A percentile compares a stretch with the other conserved stretches of the same genome.
These are phyloP conservation scores for Lolium rigidum DNA, from an alignment of 176 grass and related monocot genomes.

Conservation along the genomic window DNA sequence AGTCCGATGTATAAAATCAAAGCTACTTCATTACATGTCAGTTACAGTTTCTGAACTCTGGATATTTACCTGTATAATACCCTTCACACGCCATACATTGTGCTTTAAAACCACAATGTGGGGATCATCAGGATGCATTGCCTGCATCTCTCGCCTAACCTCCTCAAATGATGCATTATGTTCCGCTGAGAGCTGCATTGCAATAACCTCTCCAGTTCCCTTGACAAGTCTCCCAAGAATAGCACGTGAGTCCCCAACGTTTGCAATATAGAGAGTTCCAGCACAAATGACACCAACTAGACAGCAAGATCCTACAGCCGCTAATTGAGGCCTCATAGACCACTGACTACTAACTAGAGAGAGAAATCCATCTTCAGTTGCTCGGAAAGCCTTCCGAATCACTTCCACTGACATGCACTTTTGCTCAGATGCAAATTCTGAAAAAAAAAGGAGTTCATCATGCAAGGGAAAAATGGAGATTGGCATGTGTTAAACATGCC, in stretches of 20 bases:
- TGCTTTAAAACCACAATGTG: conserved; percentile 82
- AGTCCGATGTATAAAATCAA: background rate
- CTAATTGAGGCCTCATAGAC: conserved; percentile 71
- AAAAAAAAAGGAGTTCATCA: conserved; percentile 47
- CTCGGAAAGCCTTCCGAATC: conserved; percentile 68
- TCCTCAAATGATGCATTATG: conserved; percentile 85
- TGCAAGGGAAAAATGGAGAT: conserved; percentile 26
- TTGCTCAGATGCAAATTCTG: conserved; percentile 76
- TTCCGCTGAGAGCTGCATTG: conserved; percentile 82
- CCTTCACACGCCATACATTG: conserved; percentile 93
- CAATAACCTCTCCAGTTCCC: conserved; percentile 77
- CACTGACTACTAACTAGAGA: conserved; percentile 80
- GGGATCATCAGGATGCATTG: conserved; percentile 82
- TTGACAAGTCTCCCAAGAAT: conserved; percentile 74
- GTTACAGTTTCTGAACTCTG: conserved; percentile 13
- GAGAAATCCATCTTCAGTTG: conserved; percentile 80
- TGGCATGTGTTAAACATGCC: conserved; percentile 19
- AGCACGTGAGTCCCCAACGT: conserved; percentile 78
- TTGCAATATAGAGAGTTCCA: conserved; percentile 78
- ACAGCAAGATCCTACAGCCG: conserved; percentile 91
- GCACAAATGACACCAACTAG: conserved; percentile 66
- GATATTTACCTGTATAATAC: conserved; percentile 79
- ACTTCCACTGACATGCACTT: conserved; percentile 79
- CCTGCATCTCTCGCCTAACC: conserved; percentile 70
- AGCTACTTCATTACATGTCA: conserved; percentile 12